Conservation (phyloP, 192 early-diverging fungal species). For the Rhizophagus prolifer region DNA sequence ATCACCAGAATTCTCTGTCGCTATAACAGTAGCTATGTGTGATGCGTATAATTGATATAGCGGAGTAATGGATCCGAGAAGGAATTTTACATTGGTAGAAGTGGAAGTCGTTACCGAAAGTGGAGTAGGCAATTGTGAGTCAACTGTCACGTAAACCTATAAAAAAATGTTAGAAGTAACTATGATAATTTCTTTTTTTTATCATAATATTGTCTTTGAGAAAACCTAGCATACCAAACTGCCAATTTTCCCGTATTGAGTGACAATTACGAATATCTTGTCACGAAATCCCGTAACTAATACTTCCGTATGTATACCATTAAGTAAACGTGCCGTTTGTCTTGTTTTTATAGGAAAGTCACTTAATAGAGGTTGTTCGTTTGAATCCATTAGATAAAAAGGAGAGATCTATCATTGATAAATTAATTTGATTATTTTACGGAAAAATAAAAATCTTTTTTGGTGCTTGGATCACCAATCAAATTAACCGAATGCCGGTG, state of each 20-base stretch:
- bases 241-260: conserved; percentile 55
- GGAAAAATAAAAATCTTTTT: neutral
- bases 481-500: neutral
- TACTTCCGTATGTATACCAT: conserved; percentile 51
- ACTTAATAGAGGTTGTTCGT: neutral
- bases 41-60: conserved; percentile 55
- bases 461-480: neutral
- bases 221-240: conserved; percentile 43
- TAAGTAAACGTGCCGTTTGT: conserved; percentile 43
- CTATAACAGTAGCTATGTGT: conserved; percentile 49
- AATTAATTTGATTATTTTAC: too few relatives aligned
- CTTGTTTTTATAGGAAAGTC: conserved; percentile 44
- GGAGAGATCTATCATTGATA: too few relatives aligned
- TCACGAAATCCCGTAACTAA: conserved; percentile 48
- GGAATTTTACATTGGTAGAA: conserved; percentile 41
- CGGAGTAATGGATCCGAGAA: conserved; percentile 44
- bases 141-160: conserved; percentile 16
- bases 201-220: neutral
- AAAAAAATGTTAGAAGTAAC: neutral
- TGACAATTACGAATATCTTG: conserved; percentile 53
- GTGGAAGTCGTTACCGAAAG: neutral
- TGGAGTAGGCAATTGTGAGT: neutral
- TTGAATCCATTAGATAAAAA: neutral
- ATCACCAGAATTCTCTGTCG: conserved; percentile 49
- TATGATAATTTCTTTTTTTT: too few relatives aligned